A percentile compares a stretch with the other conserved stretches of the same genome.
Conservation (phyloP, 2,329 filamentous ascomycete species). For the Monilinia fructigena region DNA sequence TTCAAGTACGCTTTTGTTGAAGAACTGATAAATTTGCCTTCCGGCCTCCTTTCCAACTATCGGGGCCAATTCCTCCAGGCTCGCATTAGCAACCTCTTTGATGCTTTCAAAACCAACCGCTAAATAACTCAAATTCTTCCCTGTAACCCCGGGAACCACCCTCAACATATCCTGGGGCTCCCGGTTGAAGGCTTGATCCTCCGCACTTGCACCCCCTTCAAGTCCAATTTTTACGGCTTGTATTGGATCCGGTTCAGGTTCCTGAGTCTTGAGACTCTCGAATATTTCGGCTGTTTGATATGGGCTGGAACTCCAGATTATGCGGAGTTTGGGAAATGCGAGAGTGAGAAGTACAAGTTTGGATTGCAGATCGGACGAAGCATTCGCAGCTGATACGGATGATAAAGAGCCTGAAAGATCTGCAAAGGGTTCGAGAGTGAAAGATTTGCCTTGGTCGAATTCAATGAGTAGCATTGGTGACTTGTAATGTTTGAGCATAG, state of each 20-base stretch:
- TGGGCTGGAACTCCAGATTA: constrained; percentile 91
- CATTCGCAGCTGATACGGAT: constrained; percentile 59
- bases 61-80: constrained; percentile 66
- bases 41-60: constrained; percentile 77
- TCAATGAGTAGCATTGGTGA: constrained; percentile 90
- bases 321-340: constrained; percentile 82
- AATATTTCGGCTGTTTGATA: constrained; percentile 99
- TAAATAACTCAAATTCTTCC: constrained; percentile 72
- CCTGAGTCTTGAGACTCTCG: constrained; percentile 84
- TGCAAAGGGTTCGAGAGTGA: constrained; percentile 83
- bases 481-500: constrained; percentile 93
- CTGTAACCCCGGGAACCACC: constrained; percentile 78
- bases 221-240: constrained; percentile 81
- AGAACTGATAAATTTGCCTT: constrained; percentile 76
- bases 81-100: constrained; percentile 81
- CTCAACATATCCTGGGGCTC: constrained; percentile 89
- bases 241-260: constrained; percentile 86
- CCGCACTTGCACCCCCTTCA: constrained; percentile 59
- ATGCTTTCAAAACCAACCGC: constrained; percentile 74
- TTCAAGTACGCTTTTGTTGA: constrained; percentile 51
- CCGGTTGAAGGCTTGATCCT: constrained; percentile 73
- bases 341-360: constrained; percentile 91
- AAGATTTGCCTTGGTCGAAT: constrained; percentile 96
- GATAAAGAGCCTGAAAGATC: constrained; percentile 62
- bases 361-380: constrained; percentile 76